Evolutionary conservation across 2,329 filamentous ascomycete species (phyloP).

Genomic region (Grosmannia clavigera): DNA sequence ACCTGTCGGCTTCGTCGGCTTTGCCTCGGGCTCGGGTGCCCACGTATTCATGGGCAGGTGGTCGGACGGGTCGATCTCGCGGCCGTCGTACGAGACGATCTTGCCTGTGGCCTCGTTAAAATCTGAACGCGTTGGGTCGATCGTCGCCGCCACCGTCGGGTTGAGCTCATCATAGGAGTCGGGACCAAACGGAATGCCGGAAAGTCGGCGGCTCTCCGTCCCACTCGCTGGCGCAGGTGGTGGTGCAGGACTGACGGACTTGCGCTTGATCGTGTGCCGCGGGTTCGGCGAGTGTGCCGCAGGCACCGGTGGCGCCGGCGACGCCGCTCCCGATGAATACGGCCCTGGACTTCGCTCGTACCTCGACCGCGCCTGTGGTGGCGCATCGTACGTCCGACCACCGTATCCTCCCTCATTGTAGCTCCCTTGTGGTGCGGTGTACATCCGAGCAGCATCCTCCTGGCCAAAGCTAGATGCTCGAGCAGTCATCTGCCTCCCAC

Average conservation of each 20-base stretch:
- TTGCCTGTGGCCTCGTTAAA: constrained; percentile 48
- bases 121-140: constrained; percentile 22
- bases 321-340: constrained; percentile 24
- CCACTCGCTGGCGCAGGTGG: constrained; percentile 26
- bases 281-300: constrained; percentile 22
- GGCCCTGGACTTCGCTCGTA: constrained; percentile 28
- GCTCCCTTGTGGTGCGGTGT: constrained; percentile 27
- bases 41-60: constrained; percentile 66
- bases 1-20: constrained; percentile 26
- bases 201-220: constrained; percentile 30
- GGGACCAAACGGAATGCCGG: constrained; percentile 58
- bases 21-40: constrained; percentile 64
- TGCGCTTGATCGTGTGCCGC: constrained; percentile 48
- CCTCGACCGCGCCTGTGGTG: constrained; percentile 3
- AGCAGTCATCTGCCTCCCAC: constrained; percentile 27
- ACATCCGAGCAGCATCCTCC: constrained; percentile 18
- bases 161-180: constrained; percentile 67
- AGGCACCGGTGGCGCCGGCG: constrained; percentile 19
- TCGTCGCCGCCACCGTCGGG: constrained; percentile 32
- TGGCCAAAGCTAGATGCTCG: constrained; percentile 17
- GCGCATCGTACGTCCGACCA: constrained; percentile 6
- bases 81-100: constrained; percentile 63
- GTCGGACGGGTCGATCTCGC: constrained; percentile 69
- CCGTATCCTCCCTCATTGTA: background rate
- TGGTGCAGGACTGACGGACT: constrained; percentile 63